Evolutionary conservation across 2,329 filamentous ascomycete genomes (phyloP).

Genomic region (Monilinia fructicola): DNA sequence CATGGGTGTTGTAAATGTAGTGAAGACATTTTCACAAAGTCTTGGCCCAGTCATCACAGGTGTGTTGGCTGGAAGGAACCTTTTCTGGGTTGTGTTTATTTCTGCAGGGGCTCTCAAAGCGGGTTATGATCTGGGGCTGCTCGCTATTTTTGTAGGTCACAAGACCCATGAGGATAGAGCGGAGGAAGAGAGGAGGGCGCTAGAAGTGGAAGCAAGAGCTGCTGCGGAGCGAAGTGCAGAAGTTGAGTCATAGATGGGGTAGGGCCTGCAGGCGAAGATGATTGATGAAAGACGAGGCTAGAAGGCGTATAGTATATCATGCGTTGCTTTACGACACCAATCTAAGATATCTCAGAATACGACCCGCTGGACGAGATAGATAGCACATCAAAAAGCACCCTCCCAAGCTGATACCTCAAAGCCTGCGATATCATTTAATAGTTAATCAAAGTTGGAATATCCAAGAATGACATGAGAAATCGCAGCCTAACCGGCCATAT

Average conservation of each 20-base stretch:
- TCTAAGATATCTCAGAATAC: not conserved
- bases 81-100: constrained; percentile 64
- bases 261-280: no score
- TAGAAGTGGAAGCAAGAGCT: constrained; percentile 30
- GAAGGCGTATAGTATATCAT: not conserved
- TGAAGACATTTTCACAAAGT: constrained; percentile 64
- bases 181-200: constrained; percentile 29
- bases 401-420: not conserved
- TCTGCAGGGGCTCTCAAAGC: constrained; percentile 63
- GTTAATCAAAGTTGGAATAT: no score
- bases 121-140: constrained; percentile 58
- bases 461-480: no score
- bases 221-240: constrained; percentile 29
- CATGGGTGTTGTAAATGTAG: constrained; percentile 68
- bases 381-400: not conserved
- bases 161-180: constrained; percentile 36
- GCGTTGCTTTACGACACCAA: not conserved
- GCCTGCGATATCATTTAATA: no score
- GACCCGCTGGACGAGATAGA: not conserved
- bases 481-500: no score
- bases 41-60: constrained; percentile 64
- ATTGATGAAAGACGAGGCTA: not conserved
- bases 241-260: constrained; percentile 1
- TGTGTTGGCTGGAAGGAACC: constrained; percentile 53
- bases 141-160: constrained; percentile 49